Conservation (phyloP, 208 protist species). For the Wallacemonas rigidus region DNA sequence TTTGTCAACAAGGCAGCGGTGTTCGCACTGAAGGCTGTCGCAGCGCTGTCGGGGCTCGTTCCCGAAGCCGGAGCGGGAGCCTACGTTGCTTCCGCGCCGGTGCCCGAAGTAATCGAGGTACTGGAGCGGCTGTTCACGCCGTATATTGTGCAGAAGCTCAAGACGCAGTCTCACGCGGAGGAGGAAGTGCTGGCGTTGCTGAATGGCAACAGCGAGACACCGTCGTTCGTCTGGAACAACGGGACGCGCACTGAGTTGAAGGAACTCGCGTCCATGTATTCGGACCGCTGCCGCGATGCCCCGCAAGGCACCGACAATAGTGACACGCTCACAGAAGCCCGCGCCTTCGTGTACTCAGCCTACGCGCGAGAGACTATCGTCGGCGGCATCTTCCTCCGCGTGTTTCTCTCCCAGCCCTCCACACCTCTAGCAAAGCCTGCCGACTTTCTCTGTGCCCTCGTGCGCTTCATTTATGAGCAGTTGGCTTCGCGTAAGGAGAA, state of each 20-base stretch:
- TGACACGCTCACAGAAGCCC: conserved; percentile 13
- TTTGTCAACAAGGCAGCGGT: conserved; percentile 77
- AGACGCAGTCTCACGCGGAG: conserved; percentile 22
- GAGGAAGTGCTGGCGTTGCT: conserved; percentile 75
- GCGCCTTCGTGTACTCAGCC: conserved; percentile 58
- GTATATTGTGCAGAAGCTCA: conserved; percentile 75
- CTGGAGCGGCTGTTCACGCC: conserved; percentile 83
- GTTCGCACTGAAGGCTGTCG: conserved; percentile 65
- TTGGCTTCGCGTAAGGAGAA: conserved; percentile 18
- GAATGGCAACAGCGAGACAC: conserved; percentile 86
- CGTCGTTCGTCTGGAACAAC: conserved; percentile 92
- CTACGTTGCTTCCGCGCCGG: conserved; percentile 24
- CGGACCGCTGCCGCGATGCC: conserved; percentile 47
- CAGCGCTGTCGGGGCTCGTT: conserved; percentile 54
- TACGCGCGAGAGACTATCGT: conserved; percentile 83
- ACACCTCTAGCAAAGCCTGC: conserved; percentile 75
- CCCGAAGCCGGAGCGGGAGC: conserved; percentile 4
- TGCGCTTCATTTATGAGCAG: conserved; percentile 46
- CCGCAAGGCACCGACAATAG: conserved; percentile 32
- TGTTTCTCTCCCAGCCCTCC: conserved; percentile 85
- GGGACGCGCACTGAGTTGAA: conserved; percentile 69
- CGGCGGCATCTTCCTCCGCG: conserved; percentile 86
- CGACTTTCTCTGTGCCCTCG: conserved; percentile 55
- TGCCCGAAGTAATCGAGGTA: conserved; percentile 26
- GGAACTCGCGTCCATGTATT: conserved; percentile 64